Base-by-base conservation (phyloP, 495 filamentous ascomycete species). In the Amorphotheca resinae region DNA sequence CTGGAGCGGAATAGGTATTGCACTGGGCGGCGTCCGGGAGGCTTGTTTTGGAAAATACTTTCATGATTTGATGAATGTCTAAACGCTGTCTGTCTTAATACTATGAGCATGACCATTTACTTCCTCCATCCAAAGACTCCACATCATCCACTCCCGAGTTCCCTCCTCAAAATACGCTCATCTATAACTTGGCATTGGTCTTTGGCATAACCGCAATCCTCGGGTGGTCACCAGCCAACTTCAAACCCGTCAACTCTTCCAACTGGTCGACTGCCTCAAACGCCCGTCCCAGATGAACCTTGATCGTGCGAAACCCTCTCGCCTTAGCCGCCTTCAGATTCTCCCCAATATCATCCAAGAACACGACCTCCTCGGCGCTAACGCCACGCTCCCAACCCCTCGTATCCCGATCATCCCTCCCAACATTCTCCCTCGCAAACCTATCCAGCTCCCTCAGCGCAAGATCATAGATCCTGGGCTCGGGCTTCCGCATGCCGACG, bases 321-420 rank as follows among this genome's bases (percentile, higher is more conserved):
- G 63, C 67, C 65, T 71, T 87, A 9, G 80, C 91, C 9, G 71
- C 75, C 65, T 87, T 89, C 51, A 95, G 59, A 59, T 98, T 98
- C 65, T 84, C 76, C 0, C 91, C 91, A 56, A 98, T 96, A 62
- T 98, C 91, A 67, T 98, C 91, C 38, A 95, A 59, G 60, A 98
- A 96, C 14, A 93, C 65, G 35, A 94, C 64, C 40, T 95, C 84
- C 8, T 65, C 68, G 0, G 82, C 62, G 46, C 62, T 61, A 0
- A 87, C 62, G 0, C 70, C 74, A 1, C 68, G 53, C 4, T 52
- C 57, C 60, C 72, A 64, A 61, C 61, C 45, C 31, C 51, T 5
- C 56, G 61, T 16, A 53, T 59, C 9, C 38, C 18, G 1, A 60
- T 14, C 9, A 16, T 18, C 18, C 30, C 4, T 36, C 22, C 22